These are phyloP conservation scores for Cyberlindnera americana DNA, from an alignment of 805 yeast genomes.

Conservation along the genomic window DNA sequence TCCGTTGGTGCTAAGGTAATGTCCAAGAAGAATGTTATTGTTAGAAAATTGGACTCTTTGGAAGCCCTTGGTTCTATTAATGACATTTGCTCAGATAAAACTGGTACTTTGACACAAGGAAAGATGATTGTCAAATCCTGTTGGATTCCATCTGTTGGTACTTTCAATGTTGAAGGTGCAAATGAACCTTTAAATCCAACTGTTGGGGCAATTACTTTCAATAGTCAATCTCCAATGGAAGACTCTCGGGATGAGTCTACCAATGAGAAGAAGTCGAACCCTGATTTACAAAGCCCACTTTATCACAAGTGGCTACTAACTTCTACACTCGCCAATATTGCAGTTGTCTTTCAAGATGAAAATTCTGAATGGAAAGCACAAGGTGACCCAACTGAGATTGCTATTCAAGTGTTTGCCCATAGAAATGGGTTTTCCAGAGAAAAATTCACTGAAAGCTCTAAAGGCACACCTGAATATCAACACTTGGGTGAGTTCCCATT, in stretches of 20 bases:
- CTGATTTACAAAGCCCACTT: constrained; percentile 7
- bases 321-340: constrained; percentile 79
- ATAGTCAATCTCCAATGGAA: constrained; percentile 18
- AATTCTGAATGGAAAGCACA: constrained; percentile 62
- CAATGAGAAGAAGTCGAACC: constrained; percentile 9
- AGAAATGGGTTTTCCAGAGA: constrained; percentile 52
- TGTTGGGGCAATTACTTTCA: constrained; percentile 40
- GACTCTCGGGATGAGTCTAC: constrained; percentile 20
- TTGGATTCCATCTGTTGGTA: constrained; percentile 66
- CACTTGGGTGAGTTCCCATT: constrained; percentile 68
- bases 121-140: constrained; percentile 69
- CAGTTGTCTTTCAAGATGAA: constrained; percentile 54
- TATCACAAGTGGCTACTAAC: constrained; percentile 50
- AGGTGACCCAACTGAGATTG: constrained; percentile 90
- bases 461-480: constrained; percentile 19
- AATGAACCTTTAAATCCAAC: constrained; percentile 64
- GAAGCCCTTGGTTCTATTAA: constrained; percentile 79
- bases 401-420: constrained; percentile 73
- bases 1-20: constrained; percentile 76
- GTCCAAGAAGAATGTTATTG: constrained; percentile 65
- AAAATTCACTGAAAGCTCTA: constrained; percentile 36
- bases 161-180: constrained; percentile 49
- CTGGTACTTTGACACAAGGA: constrained; percentile 80
- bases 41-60: constrained; percentile 70
- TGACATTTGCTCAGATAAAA: constrained; percentile 78